phyloP scores from a whole-genome alignment of 139 green algal species.

The Pycnococcus provasolii region DNA sequence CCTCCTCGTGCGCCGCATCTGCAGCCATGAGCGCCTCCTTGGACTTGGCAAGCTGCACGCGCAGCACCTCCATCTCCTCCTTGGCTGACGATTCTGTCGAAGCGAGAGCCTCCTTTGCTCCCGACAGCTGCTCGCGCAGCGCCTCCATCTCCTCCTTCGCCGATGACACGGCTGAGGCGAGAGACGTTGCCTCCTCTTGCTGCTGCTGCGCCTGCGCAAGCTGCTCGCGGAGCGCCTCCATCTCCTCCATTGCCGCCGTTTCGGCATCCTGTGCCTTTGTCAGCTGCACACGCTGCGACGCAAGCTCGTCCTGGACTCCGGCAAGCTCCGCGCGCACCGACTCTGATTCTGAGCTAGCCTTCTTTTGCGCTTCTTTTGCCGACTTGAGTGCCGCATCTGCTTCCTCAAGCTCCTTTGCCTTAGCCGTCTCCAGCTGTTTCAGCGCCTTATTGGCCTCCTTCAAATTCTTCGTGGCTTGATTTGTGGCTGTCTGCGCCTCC shows the following conservation, averaged over 20 bases:
- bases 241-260: not conserved
- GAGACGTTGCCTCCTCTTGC: not conserved
- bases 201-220: not conserved
- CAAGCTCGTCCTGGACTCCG: no score
- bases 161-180: not conserved
- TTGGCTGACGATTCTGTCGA: not conserved
- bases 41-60: not conserved
- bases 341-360: no score
- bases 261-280: not conserved
- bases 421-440: not conserved
- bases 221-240: constrained; percentile 1
- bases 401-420: not conserved
- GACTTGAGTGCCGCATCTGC: no score
- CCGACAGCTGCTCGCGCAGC: not conserved
- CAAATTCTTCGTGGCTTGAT: not conserved
- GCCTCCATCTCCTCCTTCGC: not conserved
- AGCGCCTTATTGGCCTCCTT: not conserved
- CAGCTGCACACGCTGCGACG: not conserved
- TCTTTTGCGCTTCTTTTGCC: no score
- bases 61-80: not conserved
- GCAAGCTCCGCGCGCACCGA: no score
- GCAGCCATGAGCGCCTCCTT: not conserved
- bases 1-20: not conserved
- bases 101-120: not conserved
- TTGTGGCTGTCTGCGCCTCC: not conserved